Base-by-base conservation (phyloP, 805 yeast species). In the Saccharomyces cerevisiae region DNA sequence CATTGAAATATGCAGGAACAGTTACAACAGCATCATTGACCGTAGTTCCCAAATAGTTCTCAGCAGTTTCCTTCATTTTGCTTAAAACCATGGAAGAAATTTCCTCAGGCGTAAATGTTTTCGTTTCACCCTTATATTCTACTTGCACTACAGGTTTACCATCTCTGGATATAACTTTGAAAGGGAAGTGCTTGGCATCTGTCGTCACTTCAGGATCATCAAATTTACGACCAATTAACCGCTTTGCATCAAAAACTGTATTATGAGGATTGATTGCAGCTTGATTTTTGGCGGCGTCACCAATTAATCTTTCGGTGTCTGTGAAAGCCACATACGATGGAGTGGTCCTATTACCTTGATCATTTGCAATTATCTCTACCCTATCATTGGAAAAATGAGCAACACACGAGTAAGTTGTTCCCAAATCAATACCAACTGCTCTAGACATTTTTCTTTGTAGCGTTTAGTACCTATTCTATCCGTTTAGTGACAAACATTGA, bases 301-400 rank as follows among this genome's bases (percentile, higher is more conserved):
- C 96, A 68, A 89, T 87, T 67, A 89, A 79, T 76, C 96, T 84
- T 79, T 89, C 97, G 56, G 85, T 81, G 64, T 86, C 91, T 53
- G 95, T 87, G 79, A 89, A 89, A 47, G 96, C 96, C 56, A 89
- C 97, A 72, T 85, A 90, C 41, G 96, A 89, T 55, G 97, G 96
- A 55, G 97, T 89, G 58, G 90, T 89, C 80, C 97, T 87, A 83
- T 89, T 89, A 82, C 97, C 97, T 79, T 89, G 97, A 74, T 90
- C 97, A 73, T 89, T 89, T 70, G 97, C 96, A 72, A 89, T 87
- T 73, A 89, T 89, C 76, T 89, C 97, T 53, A 90, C 97, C 70
- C 87, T 80, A 65, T 91, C 94, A 70, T 87, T 86, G 69, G 88
- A 80, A 80, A 89, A 89, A 71, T 89, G 94, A 67, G 96, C 96